Evolutionary conservation across 805 yeast genomes (phyloP).

Genomic region (Lachancea quebecensis): DNA sequence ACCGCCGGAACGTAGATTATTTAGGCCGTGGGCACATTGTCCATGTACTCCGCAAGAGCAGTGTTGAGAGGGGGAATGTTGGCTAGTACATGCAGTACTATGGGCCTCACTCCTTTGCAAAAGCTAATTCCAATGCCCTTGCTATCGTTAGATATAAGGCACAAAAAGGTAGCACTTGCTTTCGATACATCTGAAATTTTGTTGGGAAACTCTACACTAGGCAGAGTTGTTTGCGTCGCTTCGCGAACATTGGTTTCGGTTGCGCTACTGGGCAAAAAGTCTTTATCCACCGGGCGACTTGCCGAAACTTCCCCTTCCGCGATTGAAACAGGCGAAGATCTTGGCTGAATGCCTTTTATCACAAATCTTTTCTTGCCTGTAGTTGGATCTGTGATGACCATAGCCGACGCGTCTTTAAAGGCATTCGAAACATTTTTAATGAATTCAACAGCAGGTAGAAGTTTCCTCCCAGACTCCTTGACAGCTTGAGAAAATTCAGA

Average conservation of each 20-base stretch:
- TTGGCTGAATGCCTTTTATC: constrained; percentile 90
- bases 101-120: constrained; percentile 26
- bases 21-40: constrained; percentile 13
- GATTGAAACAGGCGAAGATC: constrained; percentile 49
- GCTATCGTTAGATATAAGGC: constrained; percentile 29
- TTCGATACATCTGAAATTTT: constrained; percentile 29
- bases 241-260: not conserved
- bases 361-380: constrained; percentile 73
- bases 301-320: constrained; percentile 40
- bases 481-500: constrained; percentile 64
- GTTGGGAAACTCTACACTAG: constrained; percentile 24
- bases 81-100: constrained; percentile 26
- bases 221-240: constrained; percentile 21
- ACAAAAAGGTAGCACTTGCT: constrained; percentile 28
- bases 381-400: constrained; percentile 68
- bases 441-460: constrained; percentile 93
- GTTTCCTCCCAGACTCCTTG: constrained; percentile 44
- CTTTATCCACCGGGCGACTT: not conserved
- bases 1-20: not conserved
- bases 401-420: constrained; percentile 82
- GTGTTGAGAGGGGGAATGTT: constrained; percentile 29
- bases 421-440: constrained; percentile 90
- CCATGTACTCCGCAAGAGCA: constrained; percentile 29
- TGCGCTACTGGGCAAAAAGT: not conserved
- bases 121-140: constrained; percentile 24